A percentile compares a stretch with the other conserved stretches of the same genome.
Evolutionary conservation across 345 rosid species (phyloP).

Genomic region (Gossypium bickii): DNA sequence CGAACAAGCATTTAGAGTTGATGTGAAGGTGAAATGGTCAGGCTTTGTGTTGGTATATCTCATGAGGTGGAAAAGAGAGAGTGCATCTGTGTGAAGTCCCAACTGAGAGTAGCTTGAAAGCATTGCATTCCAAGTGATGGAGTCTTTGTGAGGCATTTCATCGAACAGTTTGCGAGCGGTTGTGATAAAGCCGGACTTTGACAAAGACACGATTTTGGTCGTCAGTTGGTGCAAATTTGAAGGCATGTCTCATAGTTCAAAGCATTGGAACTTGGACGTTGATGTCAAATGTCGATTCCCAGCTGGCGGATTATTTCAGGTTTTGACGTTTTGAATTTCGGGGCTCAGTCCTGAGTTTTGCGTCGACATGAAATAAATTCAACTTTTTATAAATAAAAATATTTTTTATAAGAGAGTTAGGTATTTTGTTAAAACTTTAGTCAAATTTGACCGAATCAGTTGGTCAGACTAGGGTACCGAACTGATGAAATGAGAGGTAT

Average conservation of each 20-base stretch:
- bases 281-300: not conserved
- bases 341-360: too few species aligned
- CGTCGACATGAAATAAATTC: too few species aligned
- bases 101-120: conserved; percentile 54
- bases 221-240: conserved; percentile 38
- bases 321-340: too few species aligned
- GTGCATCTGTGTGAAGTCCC: conserved; percentile 51
- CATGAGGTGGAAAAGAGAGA: conserved; percentile 43
- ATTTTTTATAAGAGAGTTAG: too few species aligned
- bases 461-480: too few species aligned
- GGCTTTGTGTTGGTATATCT: conserved; percentile 34
- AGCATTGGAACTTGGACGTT: not conserved
- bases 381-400: too few species aligned
- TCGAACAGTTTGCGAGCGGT: conserved; percentile 70
- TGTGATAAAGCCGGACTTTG: conserved; percentile 38
- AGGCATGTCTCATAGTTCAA: conserved; percentile 21
- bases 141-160: conserved; percentile 51
- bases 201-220: conserved; percentile 37
- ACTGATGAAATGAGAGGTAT: too few species aligned
- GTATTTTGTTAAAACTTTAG: too few species aligned
- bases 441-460: too few species aligned
- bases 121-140: conserved; percentile 75
- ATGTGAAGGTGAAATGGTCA: conserved; percentile 62
- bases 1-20: conserved; percentile 53
- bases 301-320: not conserved